Conservation (phyloP, 345 rosid genomes). For the Cardiospermum halicacabum region DNA sequence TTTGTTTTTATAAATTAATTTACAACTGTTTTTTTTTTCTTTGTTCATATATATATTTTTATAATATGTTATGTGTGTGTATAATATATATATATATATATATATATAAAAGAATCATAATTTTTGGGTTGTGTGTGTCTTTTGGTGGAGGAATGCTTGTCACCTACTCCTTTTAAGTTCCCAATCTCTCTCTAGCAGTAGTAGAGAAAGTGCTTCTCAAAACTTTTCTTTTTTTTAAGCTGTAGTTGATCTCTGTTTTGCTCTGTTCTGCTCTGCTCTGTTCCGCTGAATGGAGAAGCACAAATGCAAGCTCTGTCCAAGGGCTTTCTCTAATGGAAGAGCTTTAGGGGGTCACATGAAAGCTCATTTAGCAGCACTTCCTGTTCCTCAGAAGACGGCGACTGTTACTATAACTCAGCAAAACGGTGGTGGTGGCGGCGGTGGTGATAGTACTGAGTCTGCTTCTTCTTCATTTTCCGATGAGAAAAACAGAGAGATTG, state of each 20-base stretch:
- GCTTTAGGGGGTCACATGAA: constrained; percentile 97
- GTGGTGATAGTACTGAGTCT: constrained; percentile 23
- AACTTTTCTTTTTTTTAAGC: neutral
- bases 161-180: constrained; percentile 91
- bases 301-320: constrained; percentile 76
- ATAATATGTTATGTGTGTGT: no score
- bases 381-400: constrained; percentile 23
- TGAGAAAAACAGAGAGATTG: constrained; percentile 25
- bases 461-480: constrained; percentile 46
- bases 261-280: constrained; percentile 13
- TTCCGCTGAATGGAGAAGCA: constrained; percentile 66
- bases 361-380: constrained; percentile 68
- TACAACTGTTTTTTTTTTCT: constrained; percentile 31
- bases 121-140: constrained; percentile 41
- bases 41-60: no score
- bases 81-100: constrained; percentile 17
- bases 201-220: constrained; percentile 1
- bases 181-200: constrained; percentile 28
- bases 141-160: constrained; percentile 90
- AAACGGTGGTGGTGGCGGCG: no score
- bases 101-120: constrained; percentile 39
- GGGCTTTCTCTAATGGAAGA: constrained; percentile 75
- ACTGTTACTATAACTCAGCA: no score
- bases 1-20: constrained; percentile 7
- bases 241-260: constrained; percentile 17